Evolutionary conservation across 441 rosid species (phyloP).

Genomic region (Lagerstroemia fauriei): DNA sequence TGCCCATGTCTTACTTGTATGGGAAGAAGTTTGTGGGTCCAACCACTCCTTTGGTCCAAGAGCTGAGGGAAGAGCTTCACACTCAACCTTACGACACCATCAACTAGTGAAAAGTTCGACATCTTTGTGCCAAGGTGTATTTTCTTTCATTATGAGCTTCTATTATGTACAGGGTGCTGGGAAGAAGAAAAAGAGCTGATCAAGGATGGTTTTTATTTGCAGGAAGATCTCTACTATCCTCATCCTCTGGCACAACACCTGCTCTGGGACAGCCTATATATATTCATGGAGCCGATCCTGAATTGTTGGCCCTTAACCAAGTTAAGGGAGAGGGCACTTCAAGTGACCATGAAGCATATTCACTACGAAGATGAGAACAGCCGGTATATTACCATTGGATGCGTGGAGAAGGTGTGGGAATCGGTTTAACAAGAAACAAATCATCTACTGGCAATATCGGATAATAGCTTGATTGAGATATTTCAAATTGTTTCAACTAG

Average conservation of each 20-base stretch:
- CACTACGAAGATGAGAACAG: slow-evolving; percentile 34
- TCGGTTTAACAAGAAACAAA: background rate
- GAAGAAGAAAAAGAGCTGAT: background rate
- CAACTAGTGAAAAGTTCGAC: slow-evolving; percentile 28
- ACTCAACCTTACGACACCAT: slow-evolving; percentile 46
- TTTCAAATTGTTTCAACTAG: slow-evolving; percentile 14
- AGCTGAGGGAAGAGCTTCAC: slow-evolving; percentile 57
- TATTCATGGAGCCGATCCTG: slow-evolving; percentile 29
- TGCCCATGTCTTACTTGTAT: slow-evolving; percentile 36
- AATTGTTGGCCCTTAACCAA: slow-evolving; percentile 31
- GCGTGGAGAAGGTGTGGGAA: slow-evolving; percentile 21
- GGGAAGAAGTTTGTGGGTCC: slow-evolving; percentile 24
- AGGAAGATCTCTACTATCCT: slow-evolving; percentile 34
- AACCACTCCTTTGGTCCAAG: slow-evolving; percentile 32
- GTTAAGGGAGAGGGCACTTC: slow-evolving; percentile 29
- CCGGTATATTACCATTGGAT: slow-evolving; percentile 32
- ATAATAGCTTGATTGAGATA: too few relatives aligned
- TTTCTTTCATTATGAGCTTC: background rate
- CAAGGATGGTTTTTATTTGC: background rate
- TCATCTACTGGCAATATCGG: background rate
- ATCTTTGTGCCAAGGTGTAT: slow-evolving; percentile 28
- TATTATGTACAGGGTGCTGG: background rate
- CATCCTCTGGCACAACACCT: slow-evolving; percentile 29
- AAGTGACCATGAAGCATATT: slow-evolving; percentile 32
- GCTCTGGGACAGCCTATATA: slow-evolving; percentile 29